phyloP scores from a whole-genome alignment of 2,329 filamentous ascomycete species.

The Claviceps purpurea region DNA sequence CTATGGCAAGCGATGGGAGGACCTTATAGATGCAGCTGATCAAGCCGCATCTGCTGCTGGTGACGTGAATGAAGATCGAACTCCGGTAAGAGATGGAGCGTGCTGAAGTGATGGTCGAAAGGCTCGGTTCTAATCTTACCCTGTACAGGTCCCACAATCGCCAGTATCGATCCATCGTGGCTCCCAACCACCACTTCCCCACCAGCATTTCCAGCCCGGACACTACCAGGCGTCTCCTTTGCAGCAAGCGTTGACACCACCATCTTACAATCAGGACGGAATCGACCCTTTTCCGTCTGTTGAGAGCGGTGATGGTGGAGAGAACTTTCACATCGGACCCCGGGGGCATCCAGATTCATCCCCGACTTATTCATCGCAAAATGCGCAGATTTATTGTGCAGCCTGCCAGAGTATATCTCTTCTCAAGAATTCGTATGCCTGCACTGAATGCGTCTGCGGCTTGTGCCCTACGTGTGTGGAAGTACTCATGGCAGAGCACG shows the following conservation, averaged over 20 bases:
- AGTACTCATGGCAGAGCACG: slow-evolving; percentile 62
- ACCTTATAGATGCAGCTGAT: slow-evolving; percentile 78
- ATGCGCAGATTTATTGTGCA: slow-evolving; percentile 84
- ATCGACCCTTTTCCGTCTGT: slow-evolving; percentile 81
- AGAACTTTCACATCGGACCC: slow-evolving; percentile 57
- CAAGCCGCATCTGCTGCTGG: slow-evolving; percentile 71
- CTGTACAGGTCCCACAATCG: slow-evolving; percentile 47
- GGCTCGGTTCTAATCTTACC: neutral
- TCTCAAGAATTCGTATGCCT: slow-evolving; percentile 77
- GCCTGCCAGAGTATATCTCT: slow-evolving; percentile 67
- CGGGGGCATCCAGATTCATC: slow-evolving; percentile 58
- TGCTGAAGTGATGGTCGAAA: neutral
- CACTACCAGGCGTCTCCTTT: slow-evolving; percentile 81
- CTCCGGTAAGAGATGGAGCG: slow-evolving; percentile 51
- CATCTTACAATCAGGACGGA: slow-evolving; percentile 51
- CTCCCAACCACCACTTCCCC: slow-evolving; percentile 46
- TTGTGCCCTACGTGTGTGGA: slow-evolving; percentile 82
- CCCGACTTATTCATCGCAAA: slow-evolving; percentile 57
- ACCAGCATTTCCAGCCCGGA: slow-evolving; percentile 47
- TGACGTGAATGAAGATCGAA: slow-evolving; percentile 80
- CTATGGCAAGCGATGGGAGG: slow-evolving; percentile 88
- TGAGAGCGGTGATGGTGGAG: slow-evolving; percentile 61
- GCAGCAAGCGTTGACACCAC: slow-evolving; percentile 81
- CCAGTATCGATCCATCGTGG: slow-evolving; percentile 49
- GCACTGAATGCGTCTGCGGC: slow-evolving; percentile 91